Conservation (phyloP, 306 rosid species). For the Pterocarpus santalinus region DNA sequence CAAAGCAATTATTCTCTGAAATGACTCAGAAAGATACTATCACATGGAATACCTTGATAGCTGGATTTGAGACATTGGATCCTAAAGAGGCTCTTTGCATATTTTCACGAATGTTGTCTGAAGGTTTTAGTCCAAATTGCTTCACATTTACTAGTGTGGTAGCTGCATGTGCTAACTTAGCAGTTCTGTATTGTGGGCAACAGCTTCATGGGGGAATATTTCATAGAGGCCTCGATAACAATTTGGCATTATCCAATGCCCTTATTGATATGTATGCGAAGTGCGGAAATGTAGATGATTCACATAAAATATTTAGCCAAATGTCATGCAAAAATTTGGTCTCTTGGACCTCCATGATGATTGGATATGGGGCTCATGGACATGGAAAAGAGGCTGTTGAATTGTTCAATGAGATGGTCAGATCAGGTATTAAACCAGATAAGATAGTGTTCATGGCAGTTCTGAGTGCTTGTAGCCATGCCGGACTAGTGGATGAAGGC, state of each 20-base stretch:
- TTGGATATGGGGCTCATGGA: slow-evolving; percentile 82
- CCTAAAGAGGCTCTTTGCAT: slow-evolving; percentile 63
- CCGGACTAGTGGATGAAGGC: slow-evolving; percentile 78
- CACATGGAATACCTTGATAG: slow-evolving; percentile 82
- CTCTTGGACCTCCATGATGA: slow-evolving; percentile 87
- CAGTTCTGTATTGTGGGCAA: slow-evolving; percentile 70
- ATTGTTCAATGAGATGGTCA: slow-evolving; percentile 74
- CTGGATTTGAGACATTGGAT: slow-evolving; percentile 72
- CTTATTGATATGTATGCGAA: slow-evolving; percentile 86
- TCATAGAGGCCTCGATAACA: slow-evolving; percentile 60
- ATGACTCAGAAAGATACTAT: slow-evolving; percentile 67
- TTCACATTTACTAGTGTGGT: slow-evolving; percentile 71
- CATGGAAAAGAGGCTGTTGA: slow-evolving; percentile 73
- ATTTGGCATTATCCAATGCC: slow-evolving; percentile 69
- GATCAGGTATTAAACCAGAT: slow-evolving; percentile 72
- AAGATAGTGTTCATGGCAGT: slow-evolving; percentile 80
- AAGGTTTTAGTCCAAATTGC: slow-evolving; percentile 69
- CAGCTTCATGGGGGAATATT: slow-evolving; percentile 76
- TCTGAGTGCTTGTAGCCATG: slow-evolving; percentile 83
- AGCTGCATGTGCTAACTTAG: slow-evolving; percentile 76
- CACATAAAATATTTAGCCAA: slow-evolving; percentile 63
- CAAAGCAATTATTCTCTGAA: slow-evolving; percentile 65
- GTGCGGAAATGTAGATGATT: slow-evolving; percentile 67
- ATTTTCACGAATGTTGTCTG: slow-evolving; percentile 66
- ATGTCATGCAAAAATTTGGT: slow-evolving; percentile 67